Base-by-base conservation (phyloP, 768 basidiomycete genomes). In the Plicaturopsis crispa region DNA sequence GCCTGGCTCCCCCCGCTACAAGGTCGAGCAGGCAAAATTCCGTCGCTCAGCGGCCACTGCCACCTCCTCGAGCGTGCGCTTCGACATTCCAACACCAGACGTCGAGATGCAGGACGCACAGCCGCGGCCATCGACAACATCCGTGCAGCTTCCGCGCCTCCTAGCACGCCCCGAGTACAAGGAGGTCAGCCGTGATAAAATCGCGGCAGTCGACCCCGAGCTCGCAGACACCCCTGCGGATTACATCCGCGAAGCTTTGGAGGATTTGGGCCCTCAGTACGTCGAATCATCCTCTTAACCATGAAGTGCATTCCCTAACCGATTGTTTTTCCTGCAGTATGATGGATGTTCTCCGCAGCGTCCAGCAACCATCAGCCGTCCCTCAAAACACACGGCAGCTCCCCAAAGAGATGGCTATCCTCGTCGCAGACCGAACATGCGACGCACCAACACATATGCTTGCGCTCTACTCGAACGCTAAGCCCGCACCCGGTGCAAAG, bases 121-220 rank as follows among this genome's bases (percentile, higher is more conserved):
- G 13, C 40, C 48, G 13, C 38, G 40, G 4, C 19, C 47, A 4
- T 21, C 52, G 6, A 36, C 54, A 7, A 52, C 62, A 3, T 54
- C 48, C 47, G 67, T 86, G 8, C 79, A 84, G 48, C 74, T 88
- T 17, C 85, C 84, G n/a, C 73, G 84, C 39, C 75, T 66, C 28
- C 77, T 88, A 35, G 63, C 72, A 22, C 73, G 82, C 8, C 84
- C 85, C 4, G 57, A 66, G 2, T 79, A 72, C 46, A 50, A 63
- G 28, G 73, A 78, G 41, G 70, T 84, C 28, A 67, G 75, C 26
- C 61, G 67, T 33, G 75, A 76, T 28, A 72, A 69, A 26, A 48
- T 85, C 24, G 50, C 55, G 3, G 70, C 79, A n/a, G 60, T 75
- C 40, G 73, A 74, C 23, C 70, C 75, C 17, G 65, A 60, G 7